These are phyloP conservation scores for Zancudomyces culisetae DNA, from an alignment of 371 early-diverging fungal species.

Conservation along the genomic window DNA sequence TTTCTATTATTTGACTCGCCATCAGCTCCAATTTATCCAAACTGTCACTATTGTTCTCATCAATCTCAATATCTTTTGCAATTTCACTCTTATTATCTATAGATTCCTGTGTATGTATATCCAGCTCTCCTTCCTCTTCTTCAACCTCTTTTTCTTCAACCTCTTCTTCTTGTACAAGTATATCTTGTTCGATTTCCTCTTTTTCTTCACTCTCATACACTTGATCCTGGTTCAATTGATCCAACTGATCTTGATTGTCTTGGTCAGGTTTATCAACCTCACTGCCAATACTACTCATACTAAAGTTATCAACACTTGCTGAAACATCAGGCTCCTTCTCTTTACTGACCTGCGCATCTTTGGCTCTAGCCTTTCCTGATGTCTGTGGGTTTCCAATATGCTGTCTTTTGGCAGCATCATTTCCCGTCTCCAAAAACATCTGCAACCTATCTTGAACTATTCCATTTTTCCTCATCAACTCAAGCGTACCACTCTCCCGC, in stretches of 20 bases:
- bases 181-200: conserved; percentile 15
- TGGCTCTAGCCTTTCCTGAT: background rate
- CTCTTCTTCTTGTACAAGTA: conserved; percentile 14
- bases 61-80: background rate
- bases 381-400: background rate
- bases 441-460: conserved; percentile 2
- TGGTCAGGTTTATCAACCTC: too few species aligned
- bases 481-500: background rate
- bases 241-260: too few species aligned
- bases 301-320: background rate
- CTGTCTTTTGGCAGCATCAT: background rate
- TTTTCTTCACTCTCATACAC: background rate
- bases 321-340: background rate
- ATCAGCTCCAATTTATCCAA: too few species aligned
- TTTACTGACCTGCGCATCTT: background rate
- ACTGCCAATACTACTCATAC: too few species aligned
- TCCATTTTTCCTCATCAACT: background rate
- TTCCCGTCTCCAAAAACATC: background rate
- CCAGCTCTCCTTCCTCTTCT: background rate
- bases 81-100: background rate
- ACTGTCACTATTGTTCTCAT: too few species aligned
- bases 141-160: conserved; percentile 8
- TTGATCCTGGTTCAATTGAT: too few species aligned
- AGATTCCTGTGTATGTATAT: background rate
- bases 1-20: too few species aligned